Conservation (phyloP, 1,139 yeast genomes). For the Suhomyces bribrorum region DNA sequence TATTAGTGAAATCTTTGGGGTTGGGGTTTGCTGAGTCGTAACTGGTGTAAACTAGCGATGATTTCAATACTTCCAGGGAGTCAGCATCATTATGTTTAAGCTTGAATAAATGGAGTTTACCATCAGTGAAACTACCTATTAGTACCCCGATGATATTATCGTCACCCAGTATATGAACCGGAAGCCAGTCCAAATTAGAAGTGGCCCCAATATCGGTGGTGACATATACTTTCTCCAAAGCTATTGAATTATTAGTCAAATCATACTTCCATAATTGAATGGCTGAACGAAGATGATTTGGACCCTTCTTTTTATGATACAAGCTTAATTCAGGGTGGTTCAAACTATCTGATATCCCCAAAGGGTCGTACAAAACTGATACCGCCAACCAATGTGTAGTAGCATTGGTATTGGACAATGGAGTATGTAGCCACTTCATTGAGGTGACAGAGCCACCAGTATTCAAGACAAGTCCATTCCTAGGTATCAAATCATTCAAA, state of each 20-base stretch:
- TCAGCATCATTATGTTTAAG: slow-evolving; percentile 24
- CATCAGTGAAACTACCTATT: slow-evolving; percentile 64
- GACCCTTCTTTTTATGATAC: slow-evolving; percentile 20
- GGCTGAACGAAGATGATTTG: slow-evolving; percentile 30
- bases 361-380: slow-evolving; percentile 38
- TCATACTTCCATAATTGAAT: slow-evolving; percentile 53
- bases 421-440: slow-evolving; percentile 52
- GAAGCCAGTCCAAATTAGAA: slow-evolving; percentile 55
- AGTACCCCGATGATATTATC: slow-evolving; percentile 42
- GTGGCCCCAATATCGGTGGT: slow-evolving; percentile 55
- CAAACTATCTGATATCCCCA: slow-evolving; percentile 25
- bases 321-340: slow-evolving; percentile 37
- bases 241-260: slow-evolving; percentile 23
- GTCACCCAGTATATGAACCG: slow-evolving; percentile 23
- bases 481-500: slow-evolving; percentile 18
- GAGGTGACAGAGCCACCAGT: slow-evolving; percentile 59
- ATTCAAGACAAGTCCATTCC: slow-evolving; percentile 51
- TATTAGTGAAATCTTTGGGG: slow-evolving; percentile 5
- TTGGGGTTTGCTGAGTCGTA: slow-evolving; percentile 1
- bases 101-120: slow-evolving; percentile 56
- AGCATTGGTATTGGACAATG: slow-evolving; percentile 15
- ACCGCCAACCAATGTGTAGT: slow-evolving; percentile 50
- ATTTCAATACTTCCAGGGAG: slow-evolving; percentile 25
- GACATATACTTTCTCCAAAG: slow-evolving; percentile 34
- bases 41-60: slow-evolving; percentile 30